These are phyloP conservation scores for Acanthamoeba divionensis DNA, from an alignment of 208 protist genomes.

Conservation along the genomic window DNA sequence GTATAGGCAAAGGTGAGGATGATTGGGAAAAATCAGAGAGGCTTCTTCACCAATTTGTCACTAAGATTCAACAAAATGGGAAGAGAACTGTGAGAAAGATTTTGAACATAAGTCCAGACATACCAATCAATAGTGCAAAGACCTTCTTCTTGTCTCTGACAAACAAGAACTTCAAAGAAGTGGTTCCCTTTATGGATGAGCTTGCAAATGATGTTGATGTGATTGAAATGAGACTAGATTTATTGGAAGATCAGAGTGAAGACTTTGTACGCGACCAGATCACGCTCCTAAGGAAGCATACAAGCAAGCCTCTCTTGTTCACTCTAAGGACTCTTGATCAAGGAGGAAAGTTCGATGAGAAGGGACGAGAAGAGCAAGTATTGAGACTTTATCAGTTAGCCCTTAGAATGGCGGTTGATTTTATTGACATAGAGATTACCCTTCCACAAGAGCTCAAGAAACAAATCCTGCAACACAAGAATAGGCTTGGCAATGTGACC, in stretches of 20 bases:
- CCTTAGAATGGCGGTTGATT: slow-evolving; percentile 72
- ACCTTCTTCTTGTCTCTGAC: slow-evolving; percentile 69
- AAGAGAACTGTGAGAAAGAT: neutral
- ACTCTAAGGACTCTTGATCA: slow-evolving; percentile 73
- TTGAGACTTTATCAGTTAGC: slow-evolving; percentile 62
- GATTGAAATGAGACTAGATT: slow-evolving; percentile 78
- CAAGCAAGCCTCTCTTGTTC: slow-evolving; percentile 73
- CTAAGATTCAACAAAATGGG: neutral
- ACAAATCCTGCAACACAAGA: neutral
- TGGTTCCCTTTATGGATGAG: slow-evolving; percentile 40
- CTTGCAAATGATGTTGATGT: slow-evolving; percentile 66
- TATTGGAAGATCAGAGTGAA: slow-evolving; percentile 62
- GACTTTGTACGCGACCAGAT: slow-evolving; percentile 67
- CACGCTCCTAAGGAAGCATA: slow-evolving; percentile 62
- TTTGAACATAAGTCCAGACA: neutral
- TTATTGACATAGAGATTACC: slow-evolving; percentile 77
- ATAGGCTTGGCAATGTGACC: neutral
- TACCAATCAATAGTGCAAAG: neutral
- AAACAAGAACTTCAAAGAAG: slow-evolving; percentile 16
- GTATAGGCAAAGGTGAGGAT: slow-evolving; percentile 35
- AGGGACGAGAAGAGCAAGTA: neutral
- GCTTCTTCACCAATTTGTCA: neutral
- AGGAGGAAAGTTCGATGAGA: slow-evolving; percentile 71
- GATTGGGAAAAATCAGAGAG: neutral
- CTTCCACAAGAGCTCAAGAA: neutral